A percentile compares a stretch with the other conserved stretches of the same genome.
phyloP scores from a whole-genome alignment of 1,284 basidiomycete species.

The Malassezia obtusa region DNA sequence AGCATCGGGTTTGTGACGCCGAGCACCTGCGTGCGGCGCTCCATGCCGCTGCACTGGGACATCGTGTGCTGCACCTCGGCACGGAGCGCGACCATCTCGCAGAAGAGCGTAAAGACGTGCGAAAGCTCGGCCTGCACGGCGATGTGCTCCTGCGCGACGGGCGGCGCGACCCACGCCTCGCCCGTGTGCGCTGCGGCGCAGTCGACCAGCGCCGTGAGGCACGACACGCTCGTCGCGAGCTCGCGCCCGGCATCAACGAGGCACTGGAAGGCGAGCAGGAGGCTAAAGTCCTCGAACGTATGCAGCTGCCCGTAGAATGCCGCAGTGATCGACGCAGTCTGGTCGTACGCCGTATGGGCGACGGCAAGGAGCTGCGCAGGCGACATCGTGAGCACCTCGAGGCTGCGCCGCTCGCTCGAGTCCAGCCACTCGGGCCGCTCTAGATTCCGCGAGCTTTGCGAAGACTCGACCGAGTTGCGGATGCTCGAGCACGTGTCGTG shows the following conservation, averaged over 20 bases:
- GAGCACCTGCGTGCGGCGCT: conserved; percentile 19
- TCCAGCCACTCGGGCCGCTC: neutral
- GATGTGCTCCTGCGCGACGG: neutral
- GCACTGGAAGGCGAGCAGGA: conserved; percentile 75
- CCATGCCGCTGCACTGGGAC: neutral
- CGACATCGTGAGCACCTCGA: neutral
- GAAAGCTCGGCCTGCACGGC: neutral
- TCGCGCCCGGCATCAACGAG: conserved; percentile 71
- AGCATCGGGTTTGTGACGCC: neutral
- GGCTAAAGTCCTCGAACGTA: conserved; percentile 73
- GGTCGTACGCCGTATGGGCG: conserved; percentile 55
- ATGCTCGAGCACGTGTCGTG: conserved; percentile 1
- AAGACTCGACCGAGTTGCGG: neutral
- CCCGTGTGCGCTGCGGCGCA: conserved; percentile 48
- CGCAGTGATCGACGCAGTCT: conserved; percentile 79
- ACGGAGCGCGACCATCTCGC: neutral
- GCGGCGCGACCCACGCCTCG: neutral
- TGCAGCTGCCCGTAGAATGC: conserved; percentile 95
- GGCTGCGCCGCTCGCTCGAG: neutral
- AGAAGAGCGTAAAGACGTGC: neutral
- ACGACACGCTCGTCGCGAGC: conserved; percentile 78
- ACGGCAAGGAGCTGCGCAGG: conserved; percentile 49
- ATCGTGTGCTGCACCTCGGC: neutral
- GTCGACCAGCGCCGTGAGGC: neutral
- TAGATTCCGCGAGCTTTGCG: neutral